Evolutionary conservation across 23 red algal genomes (phyloP), one percentile per base, ranked within the genome.

Genomic region (Gracilariopsis chorda): DNA sequence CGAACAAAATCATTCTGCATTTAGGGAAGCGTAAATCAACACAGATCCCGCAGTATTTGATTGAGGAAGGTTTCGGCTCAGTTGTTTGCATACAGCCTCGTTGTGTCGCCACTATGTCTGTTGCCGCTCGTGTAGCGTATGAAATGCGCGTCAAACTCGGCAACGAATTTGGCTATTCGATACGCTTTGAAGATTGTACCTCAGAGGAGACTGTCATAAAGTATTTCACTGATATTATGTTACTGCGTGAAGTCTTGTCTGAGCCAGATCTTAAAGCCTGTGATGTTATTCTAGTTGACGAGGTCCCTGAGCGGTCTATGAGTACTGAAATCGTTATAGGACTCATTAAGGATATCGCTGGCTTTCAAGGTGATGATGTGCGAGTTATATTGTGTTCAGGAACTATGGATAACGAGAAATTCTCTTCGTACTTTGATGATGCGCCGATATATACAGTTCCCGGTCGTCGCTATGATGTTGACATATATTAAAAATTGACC

Each of bases 261-360:
- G 83, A 92, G 52, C 92, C 91, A 1, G 45, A 78, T 57, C 70
- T 98, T 25, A 80, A 88, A 42, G 61, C 51, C 51, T 98, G 94
- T 71, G 44, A 72, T 56, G 83, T 94, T 11, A 70, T 98, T 25
- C 84, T 98, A 21, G 59, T 98, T 49, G 95, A 98, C 70, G 95
- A 98, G 52, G 95, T 91, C n/a, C 95, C 94, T 75, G 95, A 98
- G 81, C 90, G 95, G 8, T 92, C 95, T n/a, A 27, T 98, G 4
- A 70, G 82, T 1, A 98, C 95, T 6, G 95, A 98, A 72, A 83
- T 98, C 34, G 60, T 98, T 36, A 84, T 98, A 67, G 91, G 90
- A 11, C 37, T 98, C 9, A 42, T 98, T 17, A 98, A 94, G 51
- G 77, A 86, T 82, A 78, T 93, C 48, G 77, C 69, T n/a, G 58